Evolutionary conservation across 1,284 basidiomycete genomes (phyloP).

Genomic region (Tilletia indica): DNA sequence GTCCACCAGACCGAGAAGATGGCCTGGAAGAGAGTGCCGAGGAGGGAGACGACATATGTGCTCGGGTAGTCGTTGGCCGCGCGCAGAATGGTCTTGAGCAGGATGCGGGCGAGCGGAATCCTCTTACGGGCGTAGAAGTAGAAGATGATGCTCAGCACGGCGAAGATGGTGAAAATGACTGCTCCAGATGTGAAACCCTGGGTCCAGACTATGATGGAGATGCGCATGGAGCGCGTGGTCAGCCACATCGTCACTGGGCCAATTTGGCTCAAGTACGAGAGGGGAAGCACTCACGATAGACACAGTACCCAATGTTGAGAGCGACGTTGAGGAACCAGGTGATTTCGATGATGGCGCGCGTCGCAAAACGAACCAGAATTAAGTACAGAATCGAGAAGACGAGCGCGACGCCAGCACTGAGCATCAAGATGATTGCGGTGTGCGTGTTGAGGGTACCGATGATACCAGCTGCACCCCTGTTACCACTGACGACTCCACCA

Average conservation of each 20-base stretch:
- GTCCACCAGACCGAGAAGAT: constrained; percentile 43
- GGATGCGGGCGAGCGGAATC: constrained; percentile 43
- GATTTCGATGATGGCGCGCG: constrained; percentile 60
- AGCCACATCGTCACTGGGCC: background rate
- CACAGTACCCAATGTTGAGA: constrained; percentile 38
- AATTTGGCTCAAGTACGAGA: background rate
- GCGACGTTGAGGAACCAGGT: constrained; percentile 41
- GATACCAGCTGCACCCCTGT: constrained; percentile 63
- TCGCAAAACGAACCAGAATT: constrained; percentile 70
- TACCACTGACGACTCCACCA: constrained; percentile 29
- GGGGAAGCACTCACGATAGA: constrained; percentile 19
- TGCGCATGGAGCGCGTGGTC: background rate
- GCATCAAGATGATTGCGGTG: constrained; percentile 69
- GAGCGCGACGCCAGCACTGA: constrained; percentile 67
- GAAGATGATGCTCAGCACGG: constrained; percentile 41
- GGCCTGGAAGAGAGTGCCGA: constrained; percentile 38
- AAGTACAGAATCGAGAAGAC: constrained; percentile 61
- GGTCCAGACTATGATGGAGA: constrained; percentile 27
- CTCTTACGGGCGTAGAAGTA: constrained; percentile 48
- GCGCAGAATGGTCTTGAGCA: constrained; percentile 42
- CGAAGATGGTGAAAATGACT: constrained; percentile 50
- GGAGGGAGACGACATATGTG: constrained; percentile 41
- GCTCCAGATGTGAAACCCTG: constrained; percentile 38
- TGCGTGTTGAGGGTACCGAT: constrained; percentile 71
- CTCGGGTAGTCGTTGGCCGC: constrained; percentile 45